Base-by-base conservation (phyloP, 768 basidiomycete species). In the Suillus clintonianus region DNA sequence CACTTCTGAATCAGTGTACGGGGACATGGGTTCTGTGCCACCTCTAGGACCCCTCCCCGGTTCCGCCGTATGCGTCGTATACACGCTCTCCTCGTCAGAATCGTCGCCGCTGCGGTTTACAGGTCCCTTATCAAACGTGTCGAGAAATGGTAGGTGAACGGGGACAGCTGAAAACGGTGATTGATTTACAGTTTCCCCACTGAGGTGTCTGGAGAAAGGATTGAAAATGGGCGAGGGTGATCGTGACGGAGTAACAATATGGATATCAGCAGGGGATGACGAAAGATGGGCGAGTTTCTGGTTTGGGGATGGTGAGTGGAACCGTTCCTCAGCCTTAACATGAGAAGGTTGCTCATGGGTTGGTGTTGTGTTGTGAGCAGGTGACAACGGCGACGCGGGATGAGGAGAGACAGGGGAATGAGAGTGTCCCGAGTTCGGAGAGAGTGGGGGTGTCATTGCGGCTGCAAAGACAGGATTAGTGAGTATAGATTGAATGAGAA, bases 141-240 rank as follows among this genome's bases (percentile, higher is more conserved):
- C 86, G 65, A 89, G 83, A 72, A 89, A 84, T 10, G 85, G 83
- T 64, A 88, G 74, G 5, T 79, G 75, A 8, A 80, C 71, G 6
- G 72, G 72, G 51, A 65, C 27, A 30, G 59, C 65, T 5, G 71
- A 62, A 50, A 69, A 67, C 11, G 72, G 69, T 8, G 69, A 70
- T 48, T 69, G 70, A n/a, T 65, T 59, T 17, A 65, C 63, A 10
- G 72, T 78, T 67, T 67, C 75, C 91, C 96, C 73, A 94, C 97
- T 77, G 89, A 98, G 75, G 92, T 95, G 78, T 92, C 92, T 77
- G 88, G 83, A 71, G 89, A 97, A 73, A 90, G 97, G 72, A 93
- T 92, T 83, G 89, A 97, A 94, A 92, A 97, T 72, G 1, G 71
- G 73, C 9, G 75, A 76, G 59, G 73, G 74, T n/a, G 71, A 68